Evolutionary conservation across 2,329 filamentous ascomycete genomes (phyloP), one percentile per base, ranked within the genome.

Genomic region (Sporothrix luriei): DNA sequence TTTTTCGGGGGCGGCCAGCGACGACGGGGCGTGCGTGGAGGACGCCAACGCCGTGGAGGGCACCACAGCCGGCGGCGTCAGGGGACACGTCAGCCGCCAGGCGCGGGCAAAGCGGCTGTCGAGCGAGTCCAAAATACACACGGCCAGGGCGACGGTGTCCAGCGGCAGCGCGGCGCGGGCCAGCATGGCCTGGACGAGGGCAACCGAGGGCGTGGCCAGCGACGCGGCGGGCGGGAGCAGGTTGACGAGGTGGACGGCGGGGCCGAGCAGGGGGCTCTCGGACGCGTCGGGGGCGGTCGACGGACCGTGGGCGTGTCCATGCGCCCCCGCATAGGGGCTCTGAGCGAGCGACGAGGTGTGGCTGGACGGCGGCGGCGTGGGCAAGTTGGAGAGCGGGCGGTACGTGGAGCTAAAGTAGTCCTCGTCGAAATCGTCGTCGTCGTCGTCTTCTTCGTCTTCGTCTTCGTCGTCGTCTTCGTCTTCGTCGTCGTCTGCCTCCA

Each of bases 91-190:
- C 69, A 86, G 80, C 26, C 88, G 85, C 88, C 88, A 91, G 70
- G 80, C 83, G 46, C 86, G 83, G 61, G 87, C 85, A 76, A 90
- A 91, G 71, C 84, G 85, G 62, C 84, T 83, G 77, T 86, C 84
- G 72, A 90, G 82, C 52, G 87, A 88, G 76, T 90, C 88, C 73
- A 91, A 82, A 65, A 91, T 86, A 80, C 87, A 89, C 51, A 88
- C 87, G 48, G 87, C 88, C 49, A 91, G 80, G 57, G 88, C 88
- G 61, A 90, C 81, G 29, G 84, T 87, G 75, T 90, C 86, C 75
- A 87, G 82, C 3, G 87, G 84, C 33, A 90, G 79, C 68, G 83
- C 79, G 69, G 87, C 84, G 72, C 86, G 84, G 69, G 81, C 81
- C 70, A 91, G 82, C 73, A 91, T 85, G 61, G 83, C 82, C 76